A percentile compares a stretch with the other conserved stretches of the same genome.
Evolutionary conservation across 2,329 filamentous ascomycete genomes (phyloP).

Genomic region (Paecilomyces dactylethromorphus): DNA sequence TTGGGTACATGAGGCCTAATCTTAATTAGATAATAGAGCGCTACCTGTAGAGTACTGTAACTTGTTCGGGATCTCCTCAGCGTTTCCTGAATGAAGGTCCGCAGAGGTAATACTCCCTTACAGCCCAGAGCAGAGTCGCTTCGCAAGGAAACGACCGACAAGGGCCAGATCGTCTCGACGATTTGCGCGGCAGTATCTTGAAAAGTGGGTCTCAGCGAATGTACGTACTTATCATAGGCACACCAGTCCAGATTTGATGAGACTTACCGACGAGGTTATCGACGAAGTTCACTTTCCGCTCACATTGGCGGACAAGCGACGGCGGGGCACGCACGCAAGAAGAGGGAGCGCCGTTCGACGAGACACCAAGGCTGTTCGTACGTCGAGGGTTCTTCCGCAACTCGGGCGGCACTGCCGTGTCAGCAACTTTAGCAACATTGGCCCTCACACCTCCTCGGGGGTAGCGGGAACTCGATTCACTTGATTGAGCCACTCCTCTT

Average conservation of each 20-base stretch:
- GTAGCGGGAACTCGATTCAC: constrained; percentile 15
- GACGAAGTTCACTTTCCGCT: constrained; percentile 92
- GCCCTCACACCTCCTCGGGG: constrained; percentile 21
- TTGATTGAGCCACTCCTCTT: constrained; percentile 16
- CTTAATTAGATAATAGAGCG: constrained; percentile 89
- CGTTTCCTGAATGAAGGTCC: constrained; percentile 96
- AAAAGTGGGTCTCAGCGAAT: constrained; percentile 17
- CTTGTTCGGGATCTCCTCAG: constrained; percentile 89
- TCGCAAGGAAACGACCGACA: constrained; percentile 73
- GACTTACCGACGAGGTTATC: constrained; percentile 94
- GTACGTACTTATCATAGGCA: constrained; percentile 14
- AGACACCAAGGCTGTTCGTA: constrained; percentile 45
- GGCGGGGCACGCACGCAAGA: constrained; percentile 61
- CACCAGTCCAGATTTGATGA: constrained; percentile 22
- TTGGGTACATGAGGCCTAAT: constrained; percentile 85
- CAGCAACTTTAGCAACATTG: constrained; percentile 20
- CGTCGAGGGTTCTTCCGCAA: constrained; percentile 49
- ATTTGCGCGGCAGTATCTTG: constrained; percentile 95
- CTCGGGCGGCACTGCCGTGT: constrained; percentile 32
- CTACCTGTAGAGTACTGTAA: constrained; percentile 95
- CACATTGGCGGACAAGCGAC: constrained; percentile 73
- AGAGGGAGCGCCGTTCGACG: constrained; percentile 37
- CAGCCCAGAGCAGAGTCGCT: constrained; percentile 58
- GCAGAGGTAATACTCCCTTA: constrained; percentile 77
- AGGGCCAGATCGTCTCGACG: constrained; percentile 93